Percentiles rank a stretch among this genome's conserved stretches.
Conservation (phyloP, 345 rosid genomes). For the Aquilaria malaccensis region DNA sequence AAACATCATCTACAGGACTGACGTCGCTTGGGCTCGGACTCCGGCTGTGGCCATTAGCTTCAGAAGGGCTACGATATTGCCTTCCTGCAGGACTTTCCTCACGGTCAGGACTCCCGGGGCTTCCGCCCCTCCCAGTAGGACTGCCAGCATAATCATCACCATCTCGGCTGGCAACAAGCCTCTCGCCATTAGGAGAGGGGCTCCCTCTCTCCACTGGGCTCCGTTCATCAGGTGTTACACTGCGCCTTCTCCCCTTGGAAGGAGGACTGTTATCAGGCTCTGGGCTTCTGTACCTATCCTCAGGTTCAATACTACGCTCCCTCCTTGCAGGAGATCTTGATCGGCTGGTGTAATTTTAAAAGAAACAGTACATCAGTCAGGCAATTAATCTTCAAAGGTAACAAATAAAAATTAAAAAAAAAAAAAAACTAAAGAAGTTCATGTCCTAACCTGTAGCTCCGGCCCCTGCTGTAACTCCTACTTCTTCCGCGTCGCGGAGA, state of each 20-base stretch:
- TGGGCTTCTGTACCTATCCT: constrained; percentile 37
- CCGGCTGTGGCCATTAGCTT: constrained; percentile 40
- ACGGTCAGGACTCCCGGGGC: constrained; percentile 25
- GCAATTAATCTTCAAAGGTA: no score
- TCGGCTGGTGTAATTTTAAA: constrained; percentile 28
- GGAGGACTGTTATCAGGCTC: constrained; percentile 26
- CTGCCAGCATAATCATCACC: constrained; percentile 46
- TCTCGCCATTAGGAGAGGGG: constrained; percentile 30
- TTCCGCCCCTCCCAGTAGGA: constrained; percentile 34
- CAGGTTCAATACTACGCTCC: constrained; percentile 41
- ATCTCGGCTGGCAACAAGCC: constrained; percentile 21
- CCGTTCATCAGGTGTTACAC: constrained; percentile 45
- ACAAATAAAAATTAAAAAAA: neutral
- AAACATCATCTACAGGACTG: constrained; percentile 25
- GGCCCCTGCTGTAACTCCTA: constrained; percentile 80
- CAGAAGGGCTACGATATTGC: constrained; percentile 23
- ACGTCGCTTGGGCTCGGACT: constrained; percentile 27
- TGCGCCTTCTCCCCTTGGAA: constrained; percentile 49
- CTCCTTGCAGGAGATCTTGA: constrained; percentile 70
- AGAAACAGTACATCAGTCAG: no score
- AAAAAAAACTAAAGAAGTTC: neutral
- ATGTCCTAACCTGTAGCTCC: constrained; percentile 58
- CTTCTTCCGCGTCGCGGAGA: constrained; percentile 79
- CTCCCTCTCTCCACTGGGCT: constrained; percentile 29
- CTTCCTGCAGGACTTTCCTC: constrained; percentile 20